phyloP scores from a whole-genome alignment of 2,329 filamentous ascomycete species.

The Rhytidhysteron rufulum region DNA sequence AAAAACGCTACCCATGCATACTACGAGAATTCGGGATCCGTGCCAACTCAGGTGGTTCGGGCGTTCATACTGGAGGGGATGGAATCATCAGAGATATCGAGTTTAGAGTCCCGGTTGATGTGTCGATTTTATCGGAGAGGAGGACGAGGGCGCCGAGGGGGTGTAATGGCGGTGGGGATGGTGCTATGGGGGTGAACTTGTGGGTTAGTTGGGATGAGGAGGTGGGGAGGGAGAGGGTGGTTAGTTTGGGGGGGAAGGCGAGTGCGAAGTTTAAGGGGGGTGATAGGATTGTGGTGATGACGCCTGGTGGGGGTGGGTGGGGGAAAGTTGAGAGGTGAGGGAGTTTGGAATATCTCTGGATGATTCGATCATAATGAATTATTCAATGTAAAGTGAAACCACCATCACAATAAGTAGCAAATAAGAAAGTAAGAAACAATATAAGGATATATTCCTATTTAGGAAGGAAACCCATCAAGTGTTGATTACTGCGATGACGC shows the following conservation, averaged over 20 bases:
- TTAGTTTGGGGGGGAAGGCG: slow-evolving; percentile 77
- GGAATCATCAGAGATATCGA: slow-evolving; percentile 78
- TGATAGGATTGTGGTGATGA: slow-evolving; percentile 74
- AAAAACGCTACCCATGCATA: slow-evolving; percentile 71
- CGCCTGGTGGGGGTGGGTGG: slow-evolving; percentile 78
- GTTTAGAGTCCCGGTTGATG: slow-evolving; percentile 72
- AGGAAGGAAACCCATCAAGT: too few relatives aligned
- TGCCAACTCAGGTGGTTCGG: slow-evolving; percentile 59
- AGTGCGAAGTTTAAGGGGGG: slow-evolving; percentile 72
- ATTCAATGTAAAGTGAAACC: too few relatives aligned
- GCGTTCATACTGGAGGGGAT: slow-evolving; percentile 66
- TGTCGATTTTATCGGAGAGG: slow-evolving; percentile 73
- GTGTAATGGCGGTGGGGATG: slow-evolving; percentile 77
- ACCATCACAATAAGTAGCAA: too few relatives aligned
- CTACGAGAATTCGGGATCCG: slow-evolving; percentile 67
- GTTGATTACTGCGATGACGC: too few relatives aligned
- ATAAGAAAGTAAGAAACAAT: too few relatives aligned
- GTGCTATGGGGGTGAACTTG: slow-evolving; percentile 73
- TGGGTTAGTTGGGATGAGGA: slow-evolving; percentile 71
- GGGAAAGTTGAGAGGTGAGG: slow-evolving; percentile 54
- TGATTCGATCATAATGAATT: too few relatives aligned
- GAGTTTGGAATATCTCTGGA: slow-evolving; percentile 55
- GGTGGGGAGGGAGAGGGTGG: slow-evolving; percentile 48
- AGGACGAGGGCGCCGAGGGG: slow-evolving; percentile 77
- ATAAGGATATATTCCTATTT: too few relatives aligned